phyloP scores from a whole-genome alignment of 768 basidiomycete genomes.

The Tylopilus sp. region DNA sequence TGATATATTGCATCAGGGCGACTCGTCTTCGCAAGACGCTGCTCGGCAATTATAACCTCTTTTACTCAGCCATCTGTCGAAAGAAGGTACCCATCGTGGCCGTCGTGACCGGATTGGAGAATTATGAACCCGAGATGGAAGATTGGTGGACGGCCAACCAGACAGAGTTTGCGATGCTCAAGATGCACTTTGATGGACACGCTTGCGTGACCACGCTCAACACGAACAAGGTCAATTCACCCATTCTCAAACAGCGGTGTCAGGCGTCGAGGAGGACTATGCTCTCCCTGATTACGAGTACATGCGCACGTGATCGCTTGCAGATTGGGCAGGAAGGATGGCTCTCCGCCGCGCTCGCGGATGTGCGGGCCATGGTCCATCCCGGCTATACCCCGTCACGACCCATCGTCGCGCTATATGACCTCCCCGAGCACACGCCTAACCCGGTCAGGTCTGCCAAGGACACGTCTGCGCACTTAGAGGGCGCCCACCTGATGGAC shows the following conservation, averaged over 20 bases:
- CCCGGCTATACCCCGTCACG: conserved; percentile 8
- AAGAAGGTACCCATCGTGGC: conserved; percentile 36
- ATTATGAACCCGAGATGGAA: conserved; percentile 29
- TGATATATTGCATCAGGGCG: conserved; percentile 34
- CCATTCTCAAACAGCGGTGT: conserved; percentile 26
- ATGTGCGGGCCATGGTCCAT: conserved; percentile 24
- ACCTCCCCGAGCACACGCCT: conserved; percentile 9
- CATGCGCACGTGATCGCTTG: conserved; percentile 26
- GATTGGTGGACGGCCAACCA: conserved; percentile 35
- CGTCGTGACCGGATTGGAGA: conserved; percentile 38
- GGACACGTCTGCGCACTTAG: conserved; percentile 13
- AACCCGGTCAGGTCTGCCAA: conserved; percentile 10
- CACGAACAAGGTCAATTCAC: conserved; percentile 27
- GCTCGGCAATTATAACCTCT: conserved; percentile 37
- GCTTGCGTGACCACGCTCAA: conserved; percentile 40
- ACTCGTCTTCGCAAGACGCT: conserved; percentile 25
- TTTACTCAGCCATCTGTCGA: conserved; percentile 34
- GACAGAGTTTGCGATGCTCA: conserved; percentile 24
- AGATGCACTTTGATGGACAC: conserved; percentile 34
- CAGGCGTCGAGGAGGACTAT: conserved; percentile 23
- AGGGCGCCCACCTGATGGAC: conserved; percentile 21
- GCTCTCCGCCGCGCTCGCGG: conserved; percentile 18
- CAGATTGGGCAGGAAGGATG: conserved; percentile 17
- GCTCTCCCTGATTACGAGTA: conserved; percentile 16
- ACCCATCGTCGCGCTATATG: conserved; percentile 24